Base-by-base conservation (phyloP, 768 basidiomycete species). In the Tylopilus plumbeoviolaceoides region DNA sequence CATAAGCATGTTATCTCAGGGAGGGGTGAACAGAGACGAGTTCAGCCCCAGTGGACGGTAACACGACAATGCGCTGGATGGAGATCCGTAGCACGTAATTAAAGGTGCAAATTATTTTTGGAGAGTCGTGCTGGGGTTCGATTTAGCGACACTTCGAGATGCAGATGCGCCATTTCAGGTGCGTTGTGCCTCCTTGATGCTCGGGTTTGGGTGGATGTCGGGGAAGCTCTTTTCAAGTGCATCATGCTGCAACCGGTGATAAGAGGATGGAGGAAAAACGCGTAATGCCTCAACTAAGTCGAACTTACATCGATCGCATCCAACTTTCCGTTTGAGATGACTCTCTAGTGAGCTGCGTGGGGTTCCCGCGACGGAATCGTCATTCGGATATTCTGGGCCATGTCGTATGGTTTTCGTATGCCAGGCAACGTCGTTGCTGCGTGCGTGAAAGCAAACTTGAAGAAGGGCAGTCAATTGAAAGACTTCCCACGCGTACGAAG, bases 261-360 rank as follows among this genome's bases (percentile, higher is more conserved):
- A 92, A 20, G 47, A 18, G 0, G 57, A 57, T 54, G 50, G 49
- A 57, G 54, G 49, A 50, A 51, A 28, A 11, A 28, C 12, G 89
- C 89, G 50, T 83, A 25, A n/a, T n/a, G n/a, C n/a, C n/a, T n/a
- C n/a, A n/a, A n/a, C n/a, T n/a, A n/a, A n/a, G n/a, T n/a, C n/a
- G n/a, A n/a, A n/a, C n/a, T n/a, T n/a, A n/a, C n/a, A n/a, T n/a
- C n/a, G n/a, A 93, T 79, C 1, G 89, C 91, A 42, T 79, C 77
- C 36, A 93, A 88, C 64, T 92, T 91, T 27, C 88, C 91, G 63
- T 92, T 90, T 85, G 91, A 89, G 58, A 91, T 89, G 0, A 89
- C 89, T 78, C 70, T 93, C 91, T 14, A 93, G 91, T 91, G 47
- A 91, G 74, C 63, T 84, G 83, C 83, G 89, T 84, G 5, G 91